Conservation (phyloP, 768 basidiomycete species). For the Asterophora lycoperdoides region DNA sequence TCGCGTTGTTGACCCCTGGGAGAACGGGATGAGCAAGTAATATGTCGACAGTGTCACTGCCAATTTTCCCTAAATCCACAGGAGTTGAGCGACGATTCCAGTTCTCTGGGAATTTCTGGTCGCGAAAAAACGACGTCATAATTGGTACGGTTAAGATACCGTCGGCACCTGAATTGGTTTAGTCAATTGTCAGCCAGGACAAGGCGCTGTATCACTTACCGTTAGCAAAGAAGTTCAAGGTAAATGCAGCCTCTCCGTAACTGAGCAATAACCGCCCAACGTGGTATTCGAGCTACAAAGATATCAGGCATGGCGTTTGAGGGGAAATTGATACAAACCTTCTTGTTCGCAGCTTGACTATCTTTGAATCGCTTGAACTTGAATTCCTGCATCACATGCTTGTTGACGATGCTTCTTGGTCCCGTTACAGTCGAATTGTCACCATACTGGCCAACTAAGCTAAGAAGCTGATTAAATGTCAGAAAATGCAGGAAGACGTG, state of each 20-base stretch:
- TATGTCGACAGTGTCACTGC: neutral
- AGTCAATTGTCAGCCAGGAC: conserved; percentile 12
- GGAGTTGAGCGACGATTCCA: conserved; percentile 9
- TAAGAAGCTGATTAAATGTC: conserved; percentile 4
- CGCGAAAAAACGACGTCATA: conserved; percentile 11
- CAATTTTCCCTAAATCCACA: conserved; percentile 3
- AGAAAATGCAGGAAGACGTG: neutral
- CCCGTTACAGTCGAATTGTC: conserved; percentile 14
- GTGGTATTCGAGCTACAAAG: conserved; percentile 14
- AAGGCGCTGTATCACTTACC: neutral
- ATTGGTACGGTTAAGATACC: too few species aligned
- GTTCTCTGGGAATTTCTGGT: conserved; percentile 12
- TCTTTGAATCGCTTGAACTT: conserved; percentile 13
- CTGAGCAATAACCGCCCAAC: conserved; percentile 12
- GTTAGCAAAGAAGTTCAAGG: conserved; percentile 16
- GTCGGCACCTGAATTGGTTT: too few species aligned
- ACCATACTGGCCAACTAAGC: conserved; percentile 8
- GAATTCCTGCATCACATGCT: conserved; percentile 7
- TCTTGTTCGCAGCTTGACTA: conserved; percentile 5
- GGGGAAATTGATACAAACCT: neutral
- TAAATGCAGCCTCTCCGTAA: conserved; percentile 14
- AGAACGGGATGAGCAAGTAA: conserved; percentile 3
- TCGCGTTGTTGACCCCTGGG: conserved; percentile 11
- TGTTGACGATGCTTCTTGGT: conserved; percentile 12
- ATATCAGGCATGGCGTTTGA: neutral